phyloP scores from a whole-genome alignment of 768 basidiomycete genomes.

The Chalciporus piperatus region DNA sequence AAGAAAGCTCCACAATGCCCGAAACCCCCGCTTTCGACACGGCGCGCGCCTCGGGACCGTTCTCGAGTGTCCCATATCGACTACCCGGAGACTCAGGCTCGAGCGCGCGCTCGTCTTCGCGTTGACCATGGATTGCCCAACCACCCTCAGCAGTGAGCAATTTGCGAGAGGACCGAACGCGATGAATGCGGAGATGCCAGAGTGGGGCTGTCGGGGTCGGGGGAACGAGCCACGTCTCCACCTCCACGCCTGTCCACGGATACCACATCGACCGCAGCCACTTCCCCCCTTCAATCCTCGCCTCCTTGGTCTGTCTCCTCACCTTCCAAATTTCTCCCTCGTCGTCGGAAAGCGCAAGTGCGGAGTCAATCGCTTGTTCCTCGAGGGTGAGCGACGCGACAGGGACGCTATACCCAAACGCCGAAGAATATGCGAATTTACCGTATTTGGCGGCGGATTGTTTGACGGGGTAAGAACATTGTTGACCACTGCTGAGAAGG shows the following conservation, averaged over 20 bases:
- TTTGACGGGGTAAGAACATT: conserved; percentile 76
- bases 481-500: conserved; percentile 74
- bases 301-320: conserved; percentile 60
- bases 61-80: not conserved
- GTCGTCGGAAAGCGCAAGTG: conserved; percentile 69
- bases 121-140: conserved; percentile 70
- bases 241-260: conserved; percentile 68
- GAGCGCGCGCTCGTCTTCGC: conserved; percentile 55
- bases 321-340: conserved; percentile 71
- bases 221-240: conserved; percentile 21
- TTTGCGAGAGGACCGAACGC: conserved; percentile 56
- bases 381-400: conserved; percentile 65
- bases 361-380: conserved; percentile 68
- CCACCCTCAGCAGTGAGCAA: conserved; percentile 66
- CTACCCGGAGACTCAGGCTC: conserved; percentile 41
- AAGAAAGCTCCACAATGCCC: no score
- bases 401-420: conserved; percentile 75
- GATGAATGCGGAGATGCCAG: no score
- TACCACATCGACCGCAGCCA: conserved; percentile 72
- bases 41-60: no score
- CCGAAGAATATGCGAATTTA: conserved; percentile 73
- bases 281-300: conserved; percentile 47
- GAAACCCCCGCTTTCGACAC: no score
- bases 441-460: conserved; percentile 79
- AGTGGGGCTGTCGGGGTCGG: no score